Base-by-base conservation (phyloP, 352 stramenopile genomes). In the Pythium brassicae region DNA sequence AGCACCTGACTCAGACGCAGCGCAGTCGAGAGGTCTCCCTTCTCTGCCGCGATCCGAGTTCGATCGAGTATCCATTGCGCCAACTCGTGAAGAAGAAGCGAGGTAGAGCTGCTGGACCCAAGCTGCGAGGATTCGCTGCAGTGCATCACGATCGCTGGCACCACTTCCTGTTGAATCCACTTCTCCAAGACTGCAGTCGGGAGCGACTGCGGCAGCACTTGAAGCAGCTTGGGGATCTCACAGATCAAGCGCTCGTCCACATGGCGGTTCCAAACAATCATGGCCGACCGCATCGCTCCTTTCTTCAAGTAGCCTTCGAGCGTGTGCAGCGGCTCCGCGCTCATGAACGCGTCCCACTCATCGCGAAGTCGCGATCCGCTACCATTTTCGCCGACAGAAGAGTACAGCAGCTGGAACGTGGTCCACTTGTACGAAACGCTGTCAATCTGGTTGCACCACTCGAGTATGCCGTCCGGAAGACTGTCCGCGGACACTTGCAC, bases 321-420 rank as follows among this genome's bases (percentile, higher is more conserved):
- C 46, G 81, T 57, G 4, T 72, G 61, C 15, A 76, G 20, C 7
- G 82, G 26, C 39, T 78, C 50, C 15, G 57, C 60, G 19, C 29
- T 52, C 43, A 59, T 71, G 56, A 88, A 87, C 15, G 54, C 12
- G 2, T 46, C 37, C 76, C 80, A 88, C 17, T 71, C 57, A 2
- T 35, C 46, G 23, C 44, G 44, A 22, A 65, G 57, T 7, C 55
- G 51, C 9, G 57, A 25, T 27, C 35, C 34, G 12, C 57, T 32
- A 6, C 51, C 12, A 20, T 26, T 23, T 14, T 60, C 55, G 17
- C 40, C 47, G 40, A 25, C 56, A 20, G 51, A 73, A 14, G 44
- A 74, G 11, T 72, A 49, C 4, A 91, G 57, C 34, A 89, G 60
- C 55, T 84, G 76, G 49, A 91, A 91, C 14, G 80, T 87, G 15